Conservation (phyloP, 768 basidiomycete species). For the Collybia sordida region DNA sequence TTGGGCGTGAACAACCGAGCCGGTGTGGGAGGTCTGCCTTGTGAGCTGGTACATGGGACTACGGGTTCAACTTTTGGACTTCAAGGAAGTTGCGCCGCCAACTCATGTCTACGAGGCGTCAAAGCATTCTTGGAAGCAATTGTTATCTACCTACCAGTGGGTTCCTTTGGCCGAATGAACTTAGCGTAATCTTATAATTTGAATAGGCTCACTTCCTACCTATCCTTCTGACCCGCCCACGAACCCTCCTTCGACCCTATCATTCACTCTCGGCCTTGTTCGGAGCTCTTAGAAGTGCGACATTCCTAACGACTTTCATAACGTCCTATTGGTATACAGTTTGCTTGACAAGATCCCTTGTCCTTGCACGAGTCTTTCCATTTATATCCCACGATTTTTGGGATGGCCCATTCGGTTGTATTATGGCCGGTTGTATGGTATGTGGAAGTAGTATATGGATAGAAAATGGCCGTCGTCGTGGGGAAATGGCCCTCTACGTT, state of each 20-base stretch:
- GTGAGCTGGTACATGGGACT: slow-evolving; percentile 70
- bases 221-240: slow-evolving; percentile 57
- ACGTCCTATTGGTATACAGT: slow-evolving; percentile 69
- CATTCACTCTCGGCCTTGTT: slow-evolving; percentile 41
- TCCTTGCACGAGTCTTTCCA: slow-evolving; percentile 63
- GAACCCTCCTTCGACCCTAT: slow-evolving; percentile 44
- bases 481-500: slow-evolving; percentile 81
- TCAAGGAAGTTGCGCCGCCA: slow-evolving; percentile 57
- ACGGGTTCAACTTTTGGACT: slow-evolving; percentile 46
- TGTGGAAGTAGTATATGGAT: slow-evolving; percentile 81
- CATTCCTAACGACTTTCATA: slow-evolving; percentile 73
- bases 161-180: slow-evolving; percentile 20
- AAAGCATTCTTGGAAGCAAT: slow-evolving; percentile 64
- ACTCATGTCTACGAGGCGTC: slow-evolving; percentile 50
- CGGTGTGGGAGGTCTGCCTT: slow-evolving; percentile 71
- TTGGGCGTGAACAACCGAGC: slow-evolving; percentile 52
- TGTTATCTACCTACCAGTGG: slow-evolving; percentile 69
- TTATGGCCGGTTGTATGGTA: slow-evolving; percentile 62
- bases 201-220: slow-evolving; percentile 70
- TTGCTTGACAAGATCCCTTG: slow-evolving; percentile 66
- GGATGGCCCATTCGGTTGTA: slow-evolving; percentile 74
- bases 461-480: slow-evolving; percentile 67
- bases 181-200: slow-evolving; percentile 4
- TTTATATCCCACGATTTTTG: slow-evolving; percentile 73
- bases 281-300: slow-evolving; percentile 61